Percentiles rank a stretch among this genome's conserved stretches.
Evolutionary conservation across 768 basidiomycete species (phyloP).

Genomic region (Daedaleopsis sinensis): DNA sequence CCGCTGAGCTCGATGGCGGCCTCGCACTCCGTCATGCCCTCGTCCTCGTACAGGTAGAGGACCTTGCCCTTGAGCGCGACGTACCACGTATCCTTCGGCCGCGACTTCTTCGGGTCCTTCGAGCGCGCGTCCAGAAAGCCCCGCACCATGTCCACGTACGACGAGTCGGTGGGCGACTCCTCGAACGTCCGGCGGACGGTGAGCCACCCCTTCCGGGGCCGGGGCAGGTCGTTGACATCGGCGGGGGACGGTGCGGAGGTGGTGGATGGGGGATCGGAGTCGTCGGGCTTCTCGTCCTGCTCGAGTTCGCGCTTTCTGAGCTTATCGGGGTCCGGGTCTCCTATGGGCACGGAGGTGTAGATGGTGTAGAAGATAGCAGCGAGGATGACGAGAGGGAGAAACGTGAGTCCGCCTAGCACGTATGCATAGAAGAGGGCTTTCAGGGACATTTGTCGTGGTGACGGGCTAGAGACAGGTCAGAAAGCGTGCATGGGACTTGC

Average conservation of each 20-base stretch:
- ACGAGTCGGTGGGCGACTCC: slow-evolving; percentile 59
- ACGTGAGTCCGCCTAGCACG: slow-evolving; percentile 87
- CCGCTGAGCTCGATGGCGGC: slow-evolving; percentile 86
- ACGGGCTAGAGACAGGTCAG: slow-evolving; percentile 8
- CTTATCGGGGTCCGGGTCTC: slow-evolving; percentile 49
- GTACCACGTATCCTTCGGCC: slow-evolving; percentile 93
- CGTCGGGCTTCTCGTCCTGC: slow-evolving; percentile 24
- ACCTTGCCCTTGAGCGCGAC: slow-evolving; percentile 90
- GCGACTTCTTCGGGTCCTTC: slow-evolving; percentile 79
- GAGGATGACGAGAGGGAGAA: slow-evolving; percentile 77
- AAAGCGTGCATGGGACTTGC: background rate
- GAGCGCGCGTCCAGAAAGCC: slow-evolving; percentile 82
- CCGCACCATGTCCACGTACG: slow-evolving; percentile 79
- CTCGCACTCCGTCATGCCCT: slow-evolving; percentile 86
- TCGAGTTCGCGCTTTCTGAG: slow-evolving; percentile 29
- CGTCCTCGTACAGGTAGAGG: slow-evolving; percentile 92
- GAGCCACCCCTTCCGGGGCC: slow-evolving; percentile 79
- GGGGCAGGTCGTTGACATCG: slow-evolving; percentile 59
- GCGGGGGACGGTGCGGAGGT: slow-evolving; percentile 27
- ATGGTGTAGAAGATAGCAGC: slow-evolving; percentile 60
- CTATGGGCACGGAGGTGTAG: slow-evolving; percentile 87
- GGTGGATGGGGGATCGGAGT: slow-evolving; percentile 33
- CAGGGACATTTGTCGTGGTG: slow-evolving; percentile 54
- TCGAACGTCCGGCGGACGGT: slow-evolving; percentile 81
- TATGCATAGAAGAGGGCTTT: slow-evolving; percentile 81